phyloP scores from a whole-genome alignment of 2,329 filamentous ascomycete genomes.

The Pestalotiopsis sp. region DNA sequence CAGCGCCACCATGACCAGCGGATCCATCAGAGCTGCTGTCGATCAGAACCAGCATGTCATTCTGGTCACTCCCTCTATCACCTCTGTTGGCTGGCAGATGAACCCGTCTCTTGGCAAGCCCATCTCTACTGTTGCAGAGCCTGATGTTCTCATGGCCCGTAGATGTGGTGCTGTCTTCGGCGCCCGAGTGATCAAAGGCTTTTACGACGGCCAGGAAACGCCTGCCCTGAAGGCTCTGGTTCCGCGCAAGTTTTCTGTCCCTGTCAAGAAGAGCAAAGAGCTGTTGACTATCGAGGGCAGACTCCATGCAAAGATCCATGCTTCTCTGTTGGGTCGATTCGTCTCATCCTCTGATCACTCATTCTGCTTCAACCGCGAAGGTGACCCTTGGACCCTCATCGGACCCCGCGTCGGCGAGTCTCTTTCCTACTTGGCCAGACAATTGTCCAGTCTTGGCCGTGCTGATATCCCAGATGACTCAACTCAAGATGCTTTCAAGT shows the following conservation, averaged over 20 bases:
- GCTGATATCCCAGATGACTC: neutral
- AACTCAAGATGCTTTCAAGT: constrained; percentile 14
- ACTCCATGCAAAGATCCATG: constrained; percentile 23
- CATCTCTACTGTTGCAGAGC: constrained; percentile 1
- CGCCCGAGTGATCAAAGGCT: constrained; percentile 15
- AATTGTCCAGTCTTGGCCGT: constrained; percentile 22
- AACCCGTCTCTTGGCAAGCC: constrained; percentile 26
- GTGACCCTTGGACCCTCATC: constrained; percentile 30
- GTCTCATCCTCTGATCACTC: constrained; percentile 22
- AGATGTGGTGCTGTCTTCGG: constrained; percentile 32
- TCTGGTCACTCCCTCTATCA: constrained; percentile 29
- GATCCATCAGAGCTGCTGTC: constrained; percentile 21
- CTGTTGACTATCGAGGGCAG: constrained; percentile 19
- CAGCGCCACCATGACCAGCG: constrained; percentile 17
- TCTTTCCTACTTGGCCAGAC: constrained; percentile 21
- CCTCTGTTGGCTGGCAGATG: constrained; percentile 33
- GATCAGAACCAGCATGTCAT: constrained; percentile 19
- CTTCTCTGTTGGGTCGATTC: constrained; percentile 19
- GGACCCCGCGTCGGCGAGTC: constrained; percentile 20
- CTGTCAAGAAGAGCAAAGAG: neutral
- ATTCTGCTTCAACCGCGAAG: constrained; percentile 25
- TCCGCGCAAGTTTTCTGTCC: constrained; percentile 11
- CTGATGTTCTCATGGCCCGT: constrained; percentile 25
- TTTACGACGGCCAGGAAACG: constrained; percentile 21
- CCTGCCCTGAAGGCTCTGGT: constrained; percentile 18